Conservation (phyloP, 2,329 filamentous ascomycete species). For the Fusarium buharicum region DNA sequence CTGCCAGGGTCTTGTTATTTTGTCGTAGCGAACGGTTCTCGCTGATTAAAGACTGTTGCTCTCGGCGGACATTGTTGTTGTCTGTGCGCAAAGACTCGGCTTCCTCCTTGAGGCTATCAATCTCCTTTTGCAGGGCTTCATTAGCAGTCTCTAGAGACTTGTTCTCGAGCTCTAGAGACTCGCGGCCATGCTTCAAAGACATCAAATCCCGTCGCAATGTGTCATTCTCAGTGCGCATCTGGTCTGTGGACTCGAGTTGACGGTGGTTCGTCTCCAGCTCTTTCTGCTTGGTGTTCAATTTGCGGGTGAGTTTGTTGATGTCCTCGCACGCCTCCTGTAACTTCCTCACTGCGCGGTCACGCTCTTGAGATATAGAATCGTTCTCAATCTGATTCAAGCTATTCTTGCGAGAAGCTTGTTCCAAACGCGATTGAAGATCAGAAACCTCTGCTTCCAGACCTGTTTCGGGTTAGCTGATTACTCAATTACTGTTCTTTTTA, state of each 20-base stretch:
- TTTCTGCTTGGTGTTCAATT: conserved; percentile 55
- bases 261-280: conserved; percentile 56
- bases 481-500: neutral
- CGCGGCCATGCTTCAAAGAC: conserved; percentile 53
- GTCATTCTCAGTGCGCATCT: conserved; percentile 53
- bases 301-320: conserved; percentile 61
- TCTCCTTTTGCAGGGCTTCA: conserved; percentile 51
- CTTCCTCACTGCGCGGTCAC: conserved; percentile 72
- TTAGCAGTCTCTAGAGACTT: conserved; percentile 55
- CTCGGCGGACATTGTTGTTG: conserved; percentile 54
- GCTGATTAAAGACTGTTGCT: conserved; percentile 56
- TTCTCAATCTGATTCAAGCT: conserved; percentile 71
- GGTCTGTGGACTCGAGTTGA: conserved; percentile 55
- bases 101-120: conserved; percentile 53
- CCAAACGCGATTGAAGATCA: conserved; percentile 68
- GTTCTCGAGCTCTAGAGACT: conserved; percentile 55
- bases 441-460: conserved; percentile 69
- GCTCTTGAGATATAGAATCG: conserved; percentile 70
- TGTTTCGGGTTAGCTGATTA: conserved; percentile 40
- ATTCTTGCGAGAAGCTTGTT: conserved; percentile 70
- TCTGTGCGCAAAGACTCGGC: conserved; percentile 55
- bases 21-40: conserved; percentile 59
- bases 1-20: conserved; percentile 54
- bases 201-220: conserved; percentile 55
- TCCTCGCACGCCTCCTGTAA: conserved; percentile 69